Base-by-base conservation (phyloP, 495 filamentous ascomycete genomes). In the Xylaria curta region DNA sequence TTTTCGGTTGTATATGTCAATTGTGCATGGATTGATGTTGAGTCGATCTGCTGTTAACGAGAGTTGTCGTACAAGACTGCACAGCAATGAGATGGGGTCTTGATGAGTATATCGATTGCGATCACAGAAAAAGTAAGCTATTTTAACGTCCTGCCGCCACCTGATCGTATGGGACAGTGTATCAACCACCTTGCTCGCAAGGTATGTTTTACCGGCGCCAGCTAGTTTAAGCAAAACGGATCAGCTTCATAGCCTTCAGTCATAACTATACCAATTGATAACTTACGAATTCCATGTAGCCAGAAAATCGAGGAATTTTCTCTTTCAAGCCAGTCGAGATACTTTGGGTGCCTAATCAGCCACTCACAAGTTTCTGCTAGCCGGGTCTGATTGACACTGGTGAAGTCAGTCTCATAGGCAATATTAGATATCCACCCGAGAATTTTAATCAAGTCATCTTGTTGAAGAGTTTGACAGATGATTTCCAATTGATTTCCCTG, bases 281-380 rank as follows among this genome's bases (percentile, higher is more conserved):
- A 54, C 51, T 54, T 28, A 54, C 51, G 51, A 54, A 54, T 54
- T 26, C 51, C 51, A 54, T 54, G 51, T 26, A 54, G 51, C 51
- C 51, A 54, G 51, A 54, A 54, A 26, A 54, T 28, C 1, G 51
- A 54, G 28, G 51, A 26, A 3, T 26, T 13, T 54, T 54, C 51
- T 26, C 12, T 54, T 54, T 54, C 24, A 54, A 54, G 51, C 51
- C 51, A 54, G 51, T 54, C 24, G 21, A 54, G 51, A 28, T 54
- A 54, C 24, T 54, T 54, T 9, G 21, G 21, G 10, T 54, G 51
- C 21, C 12, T 13, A 54, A 24, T 10, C 9, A 54, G 5, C 51
- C 51, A 54, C 4, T 26, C 51, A 54, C 51, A 54, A 26, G 51
- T 54, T 26, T 54, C 51, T 54, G 21, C 21, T 26, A 54, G 24